Percentiles rank a stretch among this genome's conserved stretches.
Evolutionary conservation across 441 rosid genomes (phyloP).

Genomic region (Geranium incanum): DNA sequence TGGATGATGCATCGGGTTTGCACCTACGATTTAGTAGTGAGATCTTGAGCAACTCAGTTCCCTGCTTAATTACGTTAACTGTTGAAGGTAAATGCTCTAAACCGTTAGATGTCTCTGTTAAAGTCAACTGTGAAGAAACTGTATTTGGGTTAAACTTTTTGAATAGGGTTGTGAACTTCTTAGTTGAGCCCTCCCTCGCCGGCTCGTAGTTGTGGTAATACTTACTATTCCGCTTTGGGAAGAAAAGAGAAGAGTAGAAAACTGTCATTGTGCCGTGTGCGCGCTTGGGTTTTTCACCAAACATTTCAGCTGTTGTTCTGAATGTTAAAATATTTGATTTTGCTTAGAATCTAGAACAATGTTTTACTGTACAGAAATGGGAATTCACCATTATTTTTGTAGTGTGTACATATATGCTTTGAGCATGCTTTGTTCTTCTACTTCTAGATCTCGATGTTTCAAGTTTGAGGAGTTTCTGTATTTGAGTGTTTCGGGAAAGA

Average conservation of each 20-base stretch:
- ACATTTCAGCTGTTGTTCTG: neutral
- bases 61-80: conserved; percentile 66
- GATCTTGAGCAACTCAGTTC: conserved; percentile 65
- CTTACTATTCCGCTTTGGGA: neutral
- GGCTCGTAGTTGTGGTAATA: conserved; percentile 9
- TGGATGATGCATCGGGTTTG: conserved; percentile 77
- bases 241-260: neutral
- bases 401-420: no score
- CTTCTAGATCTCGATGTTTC: no score
- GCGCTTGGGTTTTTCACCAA: neutral
- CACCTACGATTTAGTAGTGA: conserved; percentile 70
- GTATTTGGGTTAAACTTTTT: conserved; percentile 78
- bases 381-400: no score
- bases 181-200: conserved; percentile 35
- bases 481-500: no score
- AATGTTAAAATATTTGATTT: no score
- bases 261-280: neutral
- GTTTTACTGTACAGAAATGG: no score
- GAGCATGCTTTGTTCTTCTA: no score
- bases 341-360: no score
- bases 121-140: conserved; percentile 87
- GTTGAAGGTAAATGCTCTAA: conserved; percentile 82
- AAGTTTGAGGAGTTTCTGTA: no score
- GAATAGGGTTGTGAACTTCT: conserved; percentile 66
- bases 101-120: conserved; percentile 45